Percentiles rank a stretch among this genome's conserved stretches.
Conservation (phyloP, 164 flowering plant genomes). For the Vitis rupestris region DNA sequence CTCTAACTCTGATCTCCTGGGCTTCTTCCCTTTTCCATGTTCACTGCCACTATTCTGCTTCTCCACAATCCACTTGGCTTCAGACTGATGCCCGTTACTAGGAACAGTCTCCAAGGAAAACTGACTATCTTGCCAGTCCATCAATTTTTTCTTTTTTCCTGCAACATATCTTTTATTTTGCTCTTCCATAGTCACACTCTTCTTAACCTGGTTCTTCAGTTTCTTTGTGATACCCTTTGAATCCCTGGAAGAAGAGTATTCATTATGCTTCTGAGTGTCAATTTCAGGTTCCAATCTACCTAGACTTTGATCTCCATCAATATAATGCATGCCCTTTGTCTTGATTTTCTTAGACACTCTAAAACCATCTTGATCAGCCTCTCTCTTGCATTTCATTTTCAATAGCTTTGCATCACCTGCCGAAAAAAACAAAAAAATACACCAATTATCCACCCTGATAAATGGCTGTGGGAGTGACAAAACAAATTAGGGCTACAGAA, state of each 20-base stretch:
- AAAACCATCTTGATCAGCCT: constrained; percentile 33
- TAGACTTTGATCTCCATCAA: constrained; percentile 27
- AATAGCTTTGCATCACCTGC: constrained; percentile 48
- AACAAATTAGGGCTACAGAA: constrained; percentile 7
- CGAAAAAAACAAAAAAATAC: constrained; percentile 6
- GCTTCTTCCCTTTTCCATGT: constrained; percentile 39
- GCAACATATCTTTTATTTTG: constrained; percentile 15
- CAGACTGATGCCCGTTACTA: constrained; percentile 18
- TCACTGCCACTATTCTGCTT: constrained; percentile 33
- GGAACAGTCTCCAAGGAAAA: constrained; percentile 13
- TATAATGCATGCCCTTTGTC: constrained; percentile 28
- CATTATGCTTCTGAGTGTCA: constrained; percentile 1
- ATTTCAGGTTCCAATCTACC: too few relatives aligned
- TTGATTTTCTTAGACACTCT: constrained; percentile 61
- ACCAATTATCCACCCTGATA: neutral
- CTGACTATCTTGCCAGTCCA: constrained; percentile 22
- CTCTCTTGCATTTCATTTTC: constrained; percentile 48
- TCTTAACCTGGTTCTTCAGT: constrained; percentile 19
- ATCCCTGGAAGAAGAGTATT: constrained; percentile 26
- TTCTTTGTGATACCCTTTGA: constrained; percentile 21
- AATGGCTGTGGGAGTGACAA: neutral
- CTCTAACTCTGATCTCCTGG: constrained; percentile 36
- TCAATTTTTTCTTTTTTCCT: constrained; percentile 44
- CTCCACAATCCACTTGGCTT: constrained; percentile 18
- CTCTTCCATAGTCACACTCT: constrained; percentile 20